Base-by-base conservation (phyloP, 257 asterid species). In the Solanum medicagineum region DNA sequence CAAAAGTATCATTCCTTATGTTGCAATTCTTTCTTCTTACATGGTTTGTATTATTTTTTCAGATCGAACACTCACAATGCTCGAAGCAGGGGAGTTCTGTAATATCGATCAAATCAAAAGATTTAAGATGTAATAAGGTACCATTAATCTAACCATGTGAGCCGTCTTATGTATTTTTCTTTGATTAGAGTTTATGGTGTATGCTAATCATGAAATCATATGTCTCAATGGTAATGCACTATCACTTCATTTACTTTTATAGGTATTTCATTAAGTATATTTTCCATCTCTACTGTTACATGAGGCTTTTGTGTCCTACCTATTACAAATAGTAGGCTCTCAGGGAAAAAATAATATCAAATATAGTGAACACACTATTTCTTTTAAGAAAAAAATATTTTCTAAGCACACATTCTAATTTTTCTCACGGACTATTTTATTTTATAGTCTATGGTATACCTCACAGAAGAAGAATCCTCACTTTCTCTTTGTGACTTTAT, bases 91-190 rank as follows among this genome's bases (percentile, higher is more conserved):
- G 83, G 85, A 90, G 88, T 85, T 65, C 60, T 66, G 86, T 80
- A 81, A 62, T 68, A 40, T 62, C 86, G 3, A 84, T n/a, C 32
- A 89, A 86, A 40, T 66, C 70, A n/a, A 89, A 87, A 84, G 40
- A 79, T 32, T 24, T 53, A 20, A 20, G 85, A 10, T 54, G 55
- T 53, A 71, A 82, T 47, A 88, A 89, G 94, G 94, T 91, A 54
- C 17, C 47, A 26, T 14, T 6, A 75, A 24, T 75, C 44, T 16
- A 57, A 56, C 63, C 69, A 68, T 26, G 19, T n/a, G 22, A 62
- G 5, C 26, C 32, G 49, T 71, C 84, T 56, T 5, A 29, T 49
- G 26, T 22, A 16, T 47, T 47, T 55, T 53, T 83, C 53, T 53
- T 32, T 32, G 4, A 32, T 44, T 60, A 40, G 84, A 29, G 55